Conservation (phyloP, 352 stramenopile genomes). For the Albugo candida region DNA sequence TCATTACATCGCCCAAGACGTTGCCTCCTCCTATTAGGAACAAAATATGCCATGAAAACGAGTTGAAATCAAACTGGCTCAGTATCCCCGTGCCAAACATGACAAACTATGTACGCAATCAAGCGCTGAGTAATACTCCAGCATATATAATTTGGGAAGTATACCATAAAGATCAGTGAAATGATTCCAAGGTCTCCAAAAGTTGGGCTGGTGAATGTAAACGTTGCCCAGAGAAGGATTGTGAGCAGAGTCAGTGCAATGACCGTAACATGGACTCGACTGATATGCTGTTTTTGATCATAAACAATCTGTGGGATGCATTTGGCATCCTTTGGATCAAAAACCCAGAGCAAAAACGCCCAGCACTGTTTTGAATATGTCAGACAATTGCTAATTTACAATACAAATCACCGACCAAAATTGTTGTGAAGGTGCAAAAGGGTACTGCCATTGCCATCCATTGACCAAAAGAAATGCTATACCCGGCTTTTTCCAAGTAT, state of each 20-base stretch:
- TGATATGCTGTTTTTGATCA: constrained; percentile 80
- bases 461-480: constrained; percentile 76
- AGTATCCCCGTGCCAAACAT: constrained; percentile 80
- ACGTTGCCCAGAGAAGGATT: constrained; percentile 80
- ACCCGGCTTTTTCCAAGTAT: constrained; percentile 73
- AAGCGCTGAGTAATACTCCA: constrained; percentile 2
- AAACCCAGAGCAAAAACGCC: constrained; percentile 74
- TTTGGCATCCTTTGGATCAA: constrained; percentile 72
- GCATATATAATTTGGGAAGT: constrained; percentile 1
- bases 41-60: constrained; percentile 86
- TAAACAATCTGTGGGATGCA: constrained; percentile 87
- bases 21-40: constrained; percentile 85
- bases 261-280: constrained; percentile 74
- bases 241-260: constrained; percentile 78
- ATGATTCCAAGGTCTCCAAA: constrained; percentile 85
- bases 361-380: constrained; percentile 32
- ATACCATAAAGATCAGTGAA: constrained; percentile 79
- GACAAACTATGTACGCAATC: constrained; percentile 24
- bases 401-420: constrained; percentile 37
- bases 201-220: constrained; percentile 65
- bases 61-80: constrained; percentile 87
- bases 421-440: constrained; percentile 71
- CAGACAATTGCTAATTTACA: background rate
- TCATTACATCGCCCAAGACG: constrained; percentile 73
- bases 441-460: constrained; percentile 82